Evolutionary conservation across 352 stramenopile genomes (phyloP).

Genomic region (Peronosclerospora sorghi): DNA sequence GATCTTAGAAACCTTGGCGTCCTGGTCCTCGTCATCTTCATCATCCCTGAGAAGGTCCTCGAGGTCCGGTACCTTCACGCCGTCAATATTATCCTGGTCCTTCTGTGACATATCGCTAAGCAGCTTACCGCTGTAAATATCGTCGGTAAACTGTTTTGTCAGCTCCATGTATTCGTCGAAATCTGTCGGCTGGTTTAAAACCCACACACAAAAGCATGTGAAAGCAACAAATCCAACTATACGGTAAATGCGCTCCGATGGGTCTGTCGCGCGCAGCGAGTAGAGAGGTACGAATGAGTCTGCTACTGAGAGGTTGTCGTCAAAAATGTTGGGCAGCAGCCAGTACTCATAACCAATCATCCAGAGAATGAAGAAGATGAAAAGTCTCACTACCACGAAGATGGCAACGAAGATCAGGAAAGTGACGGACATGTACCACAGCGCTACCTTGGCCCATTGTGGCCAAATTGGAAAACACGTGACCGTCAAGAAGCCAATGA

Average conservation of each 20-base stretch:
- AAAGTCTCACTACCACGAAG: slow-evolving; percentile 90
- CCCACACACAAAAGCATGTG: slow-evolving; percentile 94
- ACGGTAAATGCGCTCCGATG: slow-evolving; percentile 93
- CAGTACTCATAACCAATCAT: slow-evolving; percentile 95
- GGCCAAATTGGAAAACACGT: slow-evolving; percentile 99
- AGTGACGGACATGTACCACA: slow-evolving; percentile 98
- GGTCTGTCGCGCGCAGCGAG: slow-evolving; percentile 69
- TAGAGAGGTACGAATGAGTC: slow-evolving; percentile 97
- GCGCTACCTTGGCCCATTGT: slow-evolving; percentile 93
- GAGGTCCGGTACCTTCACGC: slow-evolving; percentile 85
- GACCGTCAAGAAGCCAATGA: slow-evolving; percentile 94
- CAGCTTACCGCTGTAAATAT: slow-evolving; percentile 98
- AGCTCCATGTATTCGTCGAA: slow-evolving; percentile 98
- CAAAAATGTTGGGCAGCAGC: slow-evolving; percentile 98
- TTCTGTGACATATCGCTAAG: slow-evolving; percentile 96
- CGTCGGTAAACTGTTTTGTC: slow-evolving; percentile 98
- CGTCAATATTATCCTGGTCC: slow-evolving; percentile 97
- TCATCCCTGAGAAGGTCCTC: slow-evolving; percentile 79
- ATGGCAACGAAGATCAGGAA: slow-evolving; percentile 98
- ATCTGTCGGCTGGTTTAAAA: slow-evolving; percentile 97
- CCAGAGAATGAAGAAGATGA: slow-evolving; percentile 96
- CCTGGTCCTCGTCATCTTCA: slow-evolving; percentile 63
- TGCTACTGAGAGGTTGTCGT: slow-evolving; percentile 94
- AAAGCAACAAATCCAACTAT: slow-evolving; percentile 88
- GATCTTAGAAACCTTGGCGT: slow-evolving; percentile 70